Evolutionary conservation across 1,284 basidiomycete genomes (phyloP), one percentile per base, ranked within the genome.

Genomic region (Trichosporon inkin): DNA sequence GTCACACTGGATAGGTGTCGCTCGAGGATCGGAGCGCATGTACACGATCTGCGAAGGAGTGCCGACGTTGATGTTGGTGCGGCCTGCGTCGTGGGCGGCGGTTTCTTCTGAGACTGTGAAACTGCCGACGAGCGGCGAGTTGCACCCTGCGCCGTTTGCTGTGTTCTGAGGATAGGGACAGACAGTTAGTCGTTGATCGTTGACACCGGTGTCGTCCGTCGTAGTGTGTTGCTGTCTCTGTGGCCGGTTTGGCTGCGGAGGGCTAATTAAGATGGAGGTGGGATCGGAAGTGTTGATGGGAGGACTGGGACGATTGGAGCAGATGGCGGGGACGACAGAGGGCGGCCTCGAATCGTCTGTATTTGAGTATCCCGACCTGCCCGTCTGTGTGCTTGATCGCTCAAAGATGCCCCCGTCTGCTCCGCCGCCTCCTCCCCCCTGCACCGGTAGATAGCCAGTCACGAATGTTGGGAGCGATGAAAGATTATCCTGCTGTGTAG

Each of bases 321-420:
- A n/a, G 16, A n/a, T 38, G 28, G 8, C 28, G 36, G 36, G 36
- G 13, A 49, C 28, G 24, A 5, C 44, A 49, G 44, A 28, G 44
- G 44, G 44, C 44, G 44, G 44, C 24, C 24, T 16, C 44, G 11
- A 49, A 28, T 10, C 6, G 44, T 8, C 16, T 49, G 44, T 22
- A 22, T 49, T 49, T 49, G 44, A 49, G 24, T 49, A 32, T 32
- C 44, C 44, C 44, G 44, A 49, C 24, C 28, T 24, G 44, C 44
- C 28, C 44, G 24, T 49, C 44, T 49, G 44, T 49, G 44, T 49
- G 44, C 44, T 22, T 32, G 17, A 16, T 10, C 44, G 22, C 13
- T 14, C 19, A 28, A n/a, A 19, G 7, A 49, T n/a, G 44, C 44
- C 24, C 44, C 44, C 24, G 44, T 17, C 28, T 22, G 28, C 16